Evolutionary conservation across 179 eudicot species (phyloP).

Genomic region (Amaranthus tricolor): DNA sequence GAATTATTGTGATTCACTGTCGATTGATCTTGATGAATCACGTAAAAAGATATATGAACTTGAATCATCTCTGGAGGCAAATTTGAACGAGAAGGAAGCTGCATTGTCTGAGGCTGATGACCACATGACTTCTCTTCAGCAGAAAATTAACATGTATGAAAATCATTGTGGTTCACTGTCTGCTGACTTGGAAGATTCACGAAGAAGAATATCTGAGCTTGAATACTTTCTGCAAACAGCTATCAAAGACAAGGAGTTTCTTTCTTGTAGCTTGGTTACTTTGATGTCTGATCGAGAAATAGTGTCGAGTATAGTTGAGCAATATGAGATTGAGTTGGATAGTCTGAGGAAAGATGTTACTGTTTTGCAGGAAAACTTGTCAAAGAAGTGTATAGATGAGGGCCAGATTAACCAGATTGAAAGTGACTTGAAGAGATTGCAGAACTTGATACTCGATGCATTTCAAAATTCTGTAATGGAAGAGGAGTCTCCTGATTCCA

Average conservation of each 20-base stretch:
- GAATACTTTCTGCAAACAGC: constrained; percentile 49
- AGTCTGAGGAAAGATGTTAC: constrained; percentile 47
- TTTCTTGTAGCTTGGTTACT: constrained; percentile 49
- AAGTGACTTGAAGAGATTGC: constrained; percentile 55
- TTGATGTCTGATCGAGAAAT: constrained; percentile 49
- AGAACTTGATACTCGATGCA: constrained; percentile 46
- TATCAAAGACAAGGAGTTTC: constrained; percentile 53
- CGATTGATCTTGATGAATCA: constrained; percentile 63
- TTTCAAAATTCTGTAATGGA: constrained; percentile 48
- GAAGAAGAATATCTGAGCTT: constrained; percentile 54
- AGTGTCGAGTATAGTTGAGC: constrained; percentile 42
- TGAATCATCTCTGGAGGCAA: constrained; percentile 47
- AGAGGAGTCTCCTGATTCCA: constrained; percentile 36
- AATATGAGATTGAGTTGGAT: constrained; percentile 41
- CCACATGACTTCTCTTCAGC: constrained; percentile 57
- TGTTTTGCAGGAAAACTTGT: constrained; percentile 44
- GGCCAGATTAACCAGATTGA: constrained; percentile 49
- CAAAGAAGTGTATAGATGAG: constrained; percentile 39
- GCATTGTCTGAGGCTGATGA: constrained; percentile 69
- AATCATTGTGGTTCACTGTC: constrained; percentile 43
- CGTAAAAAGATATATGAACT: constrained; percentile 52
- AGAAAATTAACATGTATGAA: constrained; percentile 58
- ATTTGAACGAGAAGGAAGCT: constrained; percentile 36
- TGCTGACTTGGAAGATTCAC: constrained; percentile 62
- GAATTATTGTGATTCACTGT: constrained; percentile 48